A percentile compares a stretch with the other conserved stretches of the same genome.
Conservation (phyloP, 1,284 basidiomycete species). For the Sanghuangporus baumii region DNA sequence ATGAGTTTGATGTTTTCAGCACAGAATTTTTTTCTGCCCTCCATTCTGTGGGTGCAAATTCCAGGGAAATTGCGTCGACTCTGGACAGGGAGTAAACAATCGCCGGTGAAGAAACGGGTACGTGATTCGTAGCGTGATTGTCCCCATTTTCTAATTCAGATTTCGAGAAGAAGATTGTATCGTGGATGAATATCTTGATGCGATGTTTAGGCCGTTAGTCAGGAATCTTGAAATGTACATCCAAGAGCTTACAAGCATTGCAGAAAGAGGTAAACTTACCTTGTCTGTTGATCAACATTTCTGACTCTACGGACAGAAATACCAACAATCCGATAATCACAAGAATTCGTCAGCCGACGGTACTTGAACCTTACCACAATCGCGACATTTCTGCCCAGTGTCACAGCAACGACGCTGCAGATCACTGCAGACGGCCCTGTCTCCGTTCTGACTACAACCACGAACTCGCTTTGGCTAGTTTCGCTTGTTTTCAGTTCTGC, state of each 20-base stretch:
- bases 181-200: not conserved
- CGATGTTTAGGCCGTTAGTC: not conserved
- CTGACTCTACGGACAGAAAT: not conserved
- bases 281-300: not conserved
- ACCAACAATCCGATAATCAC: not conserved
- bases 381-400: conserved; percentile 7
- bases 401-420: conserved; percentile 11
- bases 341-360: not conserved
- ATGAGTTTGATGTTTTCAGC: not conserved
- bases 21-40: not conserved
- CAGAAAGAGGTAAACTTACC: not conserved
- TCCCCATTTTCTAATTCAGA: not conserved
- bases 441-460: not conserved
- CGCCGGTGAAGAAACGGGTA: not conserved
- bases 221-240: not conserved
- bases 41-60: not conserved
- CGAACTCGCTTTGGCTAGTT: conserved; percentile 1
- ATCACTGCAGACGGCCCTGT: not conserved
- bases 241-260: not conserved
- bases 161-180: not conserved
- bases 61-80: not conserved
- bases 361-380: conserved; percentile 9
- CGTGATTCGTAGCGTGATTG: not conserved
- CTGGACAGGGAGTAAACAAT: not conserved
- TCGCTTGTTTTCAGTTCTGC: conserved; percentile 6